phyloP scores from a whole-genome alignment of 2,329 filamentous ascomycete species.

The Pleochaeta shiraiana region DNA sequence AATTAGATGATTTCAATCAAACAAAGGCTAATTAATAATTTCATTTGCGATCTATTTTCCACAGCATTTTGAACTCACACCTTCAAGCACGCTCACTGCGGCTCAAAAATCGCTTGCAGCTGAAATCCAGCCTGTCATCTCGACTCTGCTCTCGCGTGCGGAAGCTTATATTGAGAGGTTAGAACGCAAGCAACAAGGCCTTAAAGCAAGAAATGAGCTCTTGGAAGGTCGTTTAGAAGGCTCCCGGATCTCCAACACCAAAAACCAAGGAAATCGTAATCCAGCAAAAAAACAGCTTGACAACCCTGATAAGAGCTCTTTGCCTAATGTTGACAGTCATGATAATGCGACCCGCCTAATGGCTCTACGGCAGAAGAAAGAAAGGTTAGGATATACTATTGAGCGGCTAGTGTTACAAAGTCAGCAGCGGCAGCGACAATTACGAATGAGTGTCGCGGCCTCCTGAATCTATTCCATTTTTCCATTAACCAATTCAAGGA shows the following conservation, averaged over 20 bases:
- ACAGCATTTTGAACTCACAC: constrained; percentile 52
- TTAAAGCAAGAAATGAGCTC: constrained; percentile 43
- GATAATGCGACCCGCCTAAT: constrained; percentile 25
- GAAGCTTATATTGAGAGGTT: constrained; percentile 43
- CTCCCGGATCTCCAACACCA: constrained; percentile 20
- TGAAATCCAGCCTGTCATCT: constrained; percentile 51
- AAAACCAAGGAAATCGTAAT: constrained; percentile 4
- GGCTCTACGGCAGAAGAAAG: constrained; percentile 44
- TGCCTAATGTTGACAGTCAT: not conserved
- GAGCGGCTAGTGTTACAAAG: constrained; percentile 45
- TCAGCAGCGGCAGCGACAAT: constrained; percentile 43
- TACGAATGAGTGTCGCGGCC: constrained; percentile 48
- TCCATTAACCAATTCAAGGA: too few species aligned
- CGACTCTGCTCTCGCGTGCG: constrained; percentile 37
- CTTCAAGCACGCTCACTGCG: constrained; percentile 37
- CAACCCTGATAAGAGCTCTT: not conserved
- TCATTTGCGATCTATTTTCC: not conserved
- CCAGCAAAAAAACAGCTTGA: not conserved
- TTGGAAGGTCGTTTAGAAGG: constrained; percentile 38
- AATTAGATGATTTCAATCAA: too few species aligned
- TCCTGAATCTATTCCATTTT: not conserved
- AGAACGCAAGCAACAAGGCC: constrained; percentile 38
- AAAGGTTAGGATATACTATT: constrained; percentile 46
- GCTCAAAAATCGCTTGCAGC: constrained; percentile 43
- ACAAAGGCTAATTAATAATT: not conserved